Conservation (phyloP, 1,284 basidiomycete genomes). For the Ceratobasidium sp. region DNA sequence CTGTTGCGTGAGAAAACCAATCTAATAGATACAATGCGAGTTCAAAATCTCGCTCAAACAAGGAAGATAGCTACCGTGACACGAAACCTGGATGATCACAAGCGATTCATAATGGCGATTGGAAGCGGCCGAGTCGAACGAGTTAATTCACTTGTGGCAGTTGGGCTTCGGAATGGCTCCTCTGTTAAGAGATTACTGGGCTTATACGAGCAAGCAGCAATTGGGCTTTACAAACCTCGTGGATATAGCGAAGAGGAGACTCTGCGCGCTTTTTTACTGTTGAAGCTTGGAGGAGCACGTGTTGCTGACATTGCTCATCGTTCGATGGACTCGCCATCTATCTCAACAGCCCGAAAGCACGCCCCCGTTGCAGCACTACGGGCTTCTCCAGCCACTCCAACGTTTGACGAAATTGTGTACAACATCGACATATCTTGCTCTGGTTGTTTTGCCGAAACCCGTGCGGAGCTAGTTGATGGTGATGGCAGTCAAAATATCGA, state of each 20-base stretch:
- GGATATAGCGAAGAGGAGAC: neutral
- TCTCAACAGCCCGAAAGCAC: neutral
- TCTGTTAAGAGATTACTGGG: neutral
- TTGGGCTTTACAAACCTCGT: neutral
- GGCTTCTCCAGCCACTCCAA: neutral
- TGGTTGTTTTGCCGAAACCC: too few species aligned
- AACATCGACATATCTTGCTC: neutral
- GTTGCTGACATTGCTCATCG: constrained; percentile 4
- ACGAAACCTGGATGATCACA: constrained; percentile 17
- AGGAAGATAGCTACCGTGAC: too few species aligned
- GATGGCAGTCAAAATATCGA: neutral
- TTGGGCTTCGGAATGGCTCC: neutral
- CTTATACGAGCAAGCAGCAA: neutral
- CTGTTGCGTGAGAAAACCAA: too few species aligned
- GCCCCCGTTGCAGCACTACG: too few species aligned
- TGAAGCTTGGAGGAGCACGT: neutral
- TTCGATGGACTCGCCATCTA: neutral
- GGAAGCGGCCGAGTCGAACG: neutral
- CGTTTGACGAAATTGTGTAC: neutral
- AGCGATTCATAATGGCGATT: neutral
- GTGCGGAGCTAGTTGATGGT: too few species aligned
- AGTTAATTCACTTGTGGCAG: neutral
- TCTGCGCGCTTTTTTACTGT: neutral
- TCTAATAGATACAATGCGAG: too few species aligned
- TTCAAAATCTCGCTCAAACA: too few species aligned